A percentile compares a stretch with the other conserved stretches of the same genome.
Conservation (phyloP, 2,329 filamentous ascomycete genomes). For the Colletotrichum kahawae region DNA sequence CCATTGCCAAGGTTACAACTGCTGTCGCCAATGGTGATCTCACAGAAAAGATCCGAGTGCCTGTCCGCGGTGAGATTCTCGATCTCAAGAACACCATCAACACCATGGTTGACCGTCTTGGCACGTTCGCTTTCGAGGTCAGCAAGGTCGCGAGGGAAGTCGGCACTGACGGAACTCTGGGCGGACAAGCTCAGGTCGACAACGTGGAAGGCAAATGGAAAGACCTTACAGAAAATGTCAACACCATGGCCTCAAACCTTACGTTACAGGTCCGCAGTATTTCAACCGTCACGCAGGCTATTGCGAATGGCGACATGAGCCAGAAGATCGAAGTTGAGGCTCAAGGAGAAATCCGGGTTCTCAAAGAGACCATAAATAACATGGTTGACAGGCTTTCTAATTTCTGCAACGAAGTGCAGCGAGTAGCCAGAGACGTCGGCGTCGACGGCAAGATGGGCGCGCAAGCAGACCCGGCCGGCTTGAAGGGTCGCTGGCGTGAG, state of each 20-base stretch:
- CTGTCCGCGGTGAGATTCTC: constrained; percentile 91
- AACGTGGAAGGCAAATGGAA: constrained; percentile 99
- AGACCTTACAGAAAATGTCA: constrained; percentile 90
- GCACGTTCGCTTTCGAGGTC: constrained; percentile 95
- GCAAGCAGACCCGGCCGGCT: constrained; percentile 90
- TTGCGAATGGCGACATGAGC: constrained; percentile 94
- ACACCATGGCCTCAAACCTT: constrained; percentile 74
- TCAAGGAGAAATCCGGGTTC: constrained; percentile 89
- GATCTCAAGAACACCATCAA: constrained; percentile 98
- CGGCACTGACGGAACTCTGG: constrained; percentile 92
- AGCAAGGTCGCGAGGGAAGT: constrained; percentile 95
- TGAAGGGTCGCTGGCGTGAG: constrained; percentile 96
- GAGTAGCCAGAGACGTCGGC: constrained; percentile 94
- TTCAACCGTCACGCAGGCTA: constrained; percentile 91
- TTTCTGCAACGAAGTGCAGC: constrained; percentile 95
- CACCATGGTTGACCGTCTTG: constrained; percentile 96
- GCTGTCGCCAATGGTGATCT: constrained; percentile 94
- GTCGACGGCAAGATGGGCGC: constrained; percentile 99
- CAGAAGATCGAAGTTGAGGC: constrained; percentile 95
- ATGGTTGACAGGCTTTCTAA: constrained; percentile 96
- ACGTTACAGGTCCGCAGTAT: constrained; percentile 85
- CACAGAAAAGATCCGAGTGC: constrained; percentile 93
- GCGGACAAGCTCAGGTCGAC: constrained; percentile 91
- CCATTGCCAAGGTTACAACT: constrained; percentile 96
- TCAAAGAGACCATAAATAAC: constrained; percentile 98